Evolutionary conservation across 306 rosid species (phyloP).

Genomic region (Cucumis cinereus): DNA sequence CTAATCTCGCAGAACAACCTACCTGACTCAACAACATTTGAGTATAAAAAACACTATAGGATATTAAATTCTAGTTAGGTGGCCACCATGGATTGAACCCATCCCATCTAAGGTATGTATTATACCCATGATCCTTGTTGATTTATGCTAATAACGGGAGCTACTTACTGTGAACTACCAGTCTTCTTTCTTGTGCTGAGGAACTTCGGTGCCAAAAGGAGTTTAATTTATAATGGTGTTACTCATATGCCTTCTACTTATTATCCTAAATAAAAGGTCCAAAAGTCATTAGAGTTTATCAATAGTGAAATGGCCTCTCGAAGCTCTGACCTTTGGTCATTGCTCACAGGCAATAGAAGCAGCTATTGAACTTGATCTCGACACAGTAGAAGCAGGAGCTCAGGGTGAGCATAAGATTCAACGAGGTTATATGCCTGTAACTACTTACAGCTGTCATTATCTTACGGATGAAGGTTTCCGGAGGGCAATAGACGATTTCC

Average conservation of each 20-base stretch:
- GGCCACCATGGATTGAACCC: too few relatives aligned
- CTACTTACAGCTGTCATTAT: constrained; percentile 84
- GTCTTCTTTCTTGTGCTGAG: not conserved
- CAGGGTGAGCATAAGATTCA: constrained; percentile 99
- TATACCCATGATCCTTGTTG: too few relatives aligned
- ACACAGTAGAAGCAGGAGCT: constrained; percentile 94
- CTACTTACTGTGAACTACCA: not conserved
- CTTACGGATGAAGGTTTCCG: constrained; percentile 49
- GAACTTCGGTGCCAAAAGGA: not conserved
- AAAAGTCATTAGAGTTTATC: not conserved
- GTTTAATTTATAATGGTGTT: not conserved
- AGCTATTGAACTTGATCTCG: constrained; percentile 72
- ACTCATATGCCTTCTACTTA: not conserved
- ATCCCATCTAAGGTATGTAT: too few relatives aligned
- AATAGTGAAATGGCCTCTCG: not conserved
- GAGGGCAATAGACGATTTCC: constrained; percentile 52
- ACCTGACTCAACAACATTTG: too few relatives aligned
- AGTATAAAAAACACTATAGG: too few relatives aligned
- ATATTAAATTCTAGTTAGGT: too few relatives aligned
- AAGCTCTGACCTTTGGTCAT: not conserved
- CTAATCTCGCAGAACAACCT: too few relatives aligned
- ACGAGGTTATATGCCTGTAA: constrained; percentile 84
- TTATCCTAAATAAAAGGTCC: not conserved
- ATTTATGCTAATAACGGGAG: not conserved
- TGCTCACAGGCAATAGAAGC: constrained; percentile 84